A percentile compares a stretch with the other conserved stretches of the same genome.
These are phyloP conservation scores for Otatea glauca DNA, from an alignment of 176 grass and related monocot genomes.

Conservation along the genomic window DNA sequence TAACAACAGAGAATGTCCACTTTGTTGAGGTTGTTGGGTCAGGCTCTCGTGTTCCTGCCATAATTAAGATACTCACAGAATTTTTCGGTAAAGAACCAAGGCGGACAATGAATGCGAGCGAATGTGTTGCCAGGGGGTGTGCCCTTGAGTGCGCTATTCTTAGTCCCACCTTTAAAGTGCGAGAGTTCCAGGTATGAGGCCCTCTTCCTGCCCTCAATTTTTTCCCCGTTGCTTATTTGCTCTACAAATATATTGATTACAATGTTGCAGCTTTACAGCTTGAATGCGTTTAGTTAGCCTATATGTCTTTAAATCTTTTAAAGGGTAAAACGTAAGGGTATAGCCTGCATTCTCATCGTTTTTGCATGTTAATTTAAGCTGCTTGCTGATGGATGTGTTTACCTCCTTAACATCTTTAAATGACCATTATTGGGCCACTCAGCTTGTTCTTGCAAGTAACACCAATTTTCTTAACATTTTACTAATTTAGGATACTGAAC, in stretches of 20 bases:
- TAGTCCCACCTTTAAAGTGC: conserved; percentile 93
- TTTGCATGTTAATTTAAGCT: neutral
- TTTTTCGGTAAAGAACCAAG: conserved; percentile 88
- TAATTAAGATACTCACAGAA: conserved; percentile 85
- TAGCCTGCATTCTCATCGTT: neutral
- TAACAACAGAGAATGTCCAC: conserved; percentile 67
- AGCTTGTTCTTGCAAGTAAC: neutral
- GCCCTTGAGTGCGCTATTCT: conserved; percentile 87
- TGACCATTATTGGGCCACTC: neutral
- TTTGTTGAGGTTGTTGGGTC: conserved; percentile 95
- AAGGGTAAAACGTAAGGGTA: neutral
- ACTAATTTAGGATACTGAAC: neutral
- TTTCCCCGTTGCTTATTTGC: neutral
- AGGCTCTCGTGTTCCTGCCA: conserved; percentile 80
- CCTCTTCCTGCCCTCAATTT: neutral
- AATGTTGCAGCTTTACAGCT: neutral
- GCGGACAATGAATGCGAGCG: conserved; percentile 90
- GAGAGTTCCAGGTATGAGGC: conserved; percentile 81
- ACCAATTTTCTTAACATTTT: neutral
- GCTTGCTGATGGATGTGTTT: neutral
- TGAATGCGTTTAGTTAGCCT: neutral
- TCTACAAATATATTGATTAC: neutral
- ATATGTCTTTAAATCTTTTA: neutral
- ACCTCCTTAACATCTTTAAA: neutral
- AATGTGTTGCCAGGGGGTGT: conserved; percentile 85